Percentiles rank a stretch among this genome's conserved stretches.
These are phyloP conservation scores for Penicillium glabrum DNA, from an alignment of 2,329 filamentous ascomycete species.

Conservation along the genomic window DNA sequence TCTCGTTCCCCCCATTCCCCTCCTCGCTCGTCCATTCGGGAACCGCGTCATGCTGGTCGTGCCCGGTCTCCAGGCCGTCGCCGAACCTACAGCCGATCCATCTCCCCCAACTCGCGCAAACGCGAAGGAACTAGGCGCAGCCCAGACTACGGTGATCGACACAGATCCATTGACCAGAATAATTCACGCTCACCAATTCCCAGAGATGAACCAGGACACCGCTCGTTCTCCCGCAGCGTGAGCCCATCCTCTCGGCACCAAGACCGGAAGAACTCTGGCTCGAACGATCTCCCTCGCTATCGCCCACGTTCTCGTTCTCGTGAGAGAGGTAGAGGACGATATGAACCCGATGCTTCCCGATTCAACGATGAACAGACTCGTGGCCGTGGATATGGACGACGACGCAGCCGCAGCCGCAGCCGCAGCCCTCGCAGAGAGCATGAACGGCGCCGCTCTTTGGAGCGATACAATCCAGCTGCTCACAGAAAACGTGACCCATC, in stretches of 20 bases:
- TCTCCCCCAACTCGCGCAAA: constrained; percentile 40
- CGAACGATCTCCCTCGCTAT: constrained; percentile 23
- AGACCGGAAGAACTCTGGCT: not conserved
- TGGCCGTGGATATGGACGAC: constrained; percentile 30
- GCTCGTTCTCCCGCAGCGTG: constrained; percentile 40
- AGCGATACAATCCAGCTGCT: constrained; percentile 45
- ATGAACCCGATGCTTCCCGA: not conserved
- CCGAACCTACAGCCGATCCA: constrained; percentile 31
- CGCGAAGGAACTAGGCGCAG: constrained; percentile 36
- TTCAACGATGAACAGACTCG: constrained; percentile 29
- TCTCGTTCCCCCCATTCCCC: constrained; percentile 32
- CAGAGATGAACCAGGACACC: constrained; percentile 46
- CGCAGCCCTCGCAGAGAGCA: constrained; percentile 31
- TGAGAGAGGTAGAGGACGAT: constrained; percentile 32
- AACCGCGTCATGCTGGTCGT: constrained; percentile 13
- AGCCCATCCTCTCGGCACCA: constrained; percentile 26
- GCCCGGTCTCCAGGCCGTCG: constrained; percentile 30
- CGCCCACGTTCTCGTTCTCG: constrained; percentile 23
- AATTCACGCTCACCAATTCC: constrained; percentile 56
- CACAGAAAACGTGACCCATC: constrained; percentile 46
- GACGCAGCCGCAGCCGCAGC: constrained; percentile 24
- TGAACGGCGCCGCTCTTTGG: constrained; percentile 46
- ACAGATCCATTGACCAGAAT: constrained; percentile 50
- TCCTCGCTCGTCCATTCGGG: constrained; percentile 19
- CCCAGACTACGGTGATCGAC: constrained; percentile 47